phyloP scores from a whole-genome alignment of 352 stramenopile genomes.

The Phytopythium helicoides region DNA sequence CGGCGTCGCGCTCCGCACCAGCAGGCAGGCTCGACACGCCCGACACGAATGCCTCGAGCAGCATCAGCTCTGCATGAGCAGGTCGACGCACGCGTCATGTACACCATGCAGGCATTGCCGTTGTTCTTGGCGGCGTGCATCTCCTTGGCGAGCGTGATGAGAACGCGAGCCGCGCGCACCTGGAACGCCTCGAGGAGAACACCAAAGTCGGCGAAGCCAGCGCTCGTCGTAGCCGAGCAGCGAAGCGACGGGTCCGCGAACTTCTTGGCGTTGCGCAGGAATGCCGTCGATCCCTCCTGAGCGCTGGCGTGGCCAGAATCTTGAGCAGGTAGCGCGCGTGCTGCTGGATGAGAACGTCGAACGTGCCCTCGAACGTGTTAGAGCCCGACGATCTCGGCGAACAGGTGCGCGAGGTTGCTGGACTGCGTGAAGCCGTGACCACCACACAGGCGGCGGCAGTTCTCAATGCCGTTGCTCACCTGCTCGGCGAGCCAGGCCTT shows the following conservation, averaged over 20 bases:
- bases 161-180: conserved; percentile 26
- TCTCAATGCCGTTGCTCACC: conserved; percentile 45
- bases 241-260: conserved; percentile 23
- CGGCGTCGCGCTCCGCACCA: conserved; percentile 25
- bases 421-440: conserved; percentile 37
- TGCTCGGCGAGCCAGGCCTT: conserved; percentile 50
- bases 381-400: conserved; percentile 31
- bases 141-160: conserved; percentile 24
- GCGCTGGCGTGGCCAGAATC: conserved; percentile 12
- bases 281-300: conserved; percentile 16
- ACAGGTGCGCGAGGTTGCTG: conserved; percentile 28
- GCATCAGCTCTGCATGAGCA: conserved; percentile 47
- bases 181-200: conserved; percentile 41
- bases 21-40: conserved; percentile 21
- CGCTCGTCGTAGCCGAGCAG: conserved; percentile 23
- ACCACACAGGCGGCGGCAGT: conserved; percentile 40
- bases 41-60: conserved; percentile 33
- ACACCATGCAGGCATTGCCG: conserved; percentile 47
- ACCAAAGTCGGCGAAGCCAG: conserved; percentile 33
- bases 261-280: conserved; percentile 32
- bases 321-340: conserved; percentile 63
- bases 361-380: conserved; percentile 66
- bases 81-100: conserved; percentile 47
- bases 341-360: conserved; percentile 70
- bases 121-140: conserved; percentile 47